phyloP scores from a whole-genome alignment of 768 basidiomycete species.

The Suillus alpinus region DNA sequence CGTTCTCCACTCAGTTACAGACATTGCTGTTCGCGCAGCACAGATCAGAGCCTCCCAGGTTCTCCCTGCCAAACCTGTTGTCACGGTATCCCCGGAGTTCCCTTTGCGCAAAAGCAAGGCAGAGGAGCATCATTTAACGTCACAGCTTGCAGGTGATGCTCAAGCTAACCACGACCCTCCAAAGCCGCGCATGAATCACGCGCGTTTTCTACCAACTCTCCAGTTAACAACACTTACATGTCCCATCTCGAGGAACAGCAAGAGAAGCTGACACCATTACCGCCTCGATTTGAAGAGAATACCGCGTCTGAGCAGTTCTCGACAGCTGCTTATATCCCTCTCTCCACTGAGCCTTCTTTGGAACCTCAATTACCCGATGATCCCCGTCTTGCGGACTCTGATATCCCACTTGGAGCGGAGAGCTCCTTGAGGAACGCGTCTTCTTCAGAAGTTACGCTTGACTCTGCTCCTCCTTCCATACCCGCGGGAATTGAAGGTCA shows the following conservation, averaged over 20 bases:
- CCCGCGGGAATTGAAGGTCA: neutral
- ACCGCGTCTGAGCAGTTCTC: neutral
- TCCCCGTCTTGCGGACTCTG: neutral
- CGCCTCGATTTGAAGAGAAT: neutral
- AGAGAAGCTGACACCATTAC: neutral
- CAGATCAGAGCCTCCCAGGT: constrained; percentile 49
- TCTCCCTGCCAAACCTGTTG: constrained; percentile 5
- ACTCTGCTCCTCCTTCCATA: neutral
- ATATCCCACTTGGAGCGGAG: neutral
- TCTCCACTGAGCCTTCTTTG: neutral
- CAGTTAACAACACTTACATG: neutral
- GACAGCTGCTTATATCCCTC: neutral
- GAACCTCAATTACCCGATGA: neutral
- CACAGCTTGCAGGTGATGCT: neutral
- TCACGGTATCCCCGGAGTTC: neutral
- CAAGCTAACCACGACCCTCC: neutral
- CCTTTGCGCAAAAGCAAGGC: neutral
- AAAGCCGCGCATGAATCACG: neutral
- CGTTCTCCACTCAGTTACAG: constrained; percentile 56
- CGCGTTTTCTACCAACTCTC: neutral
- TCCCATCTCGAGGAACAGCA: neutral
- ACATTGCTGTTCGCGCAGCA: constrained; percentile 63
- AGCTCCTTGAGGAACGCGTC: neutral
- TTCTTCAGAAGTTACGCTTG: neutral
- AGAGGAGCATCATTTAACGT: neutral